Conservation (phyloP, 2,329 filamentous ascomycete genomes). For the Ascosphaera pollenicola region DNA sequence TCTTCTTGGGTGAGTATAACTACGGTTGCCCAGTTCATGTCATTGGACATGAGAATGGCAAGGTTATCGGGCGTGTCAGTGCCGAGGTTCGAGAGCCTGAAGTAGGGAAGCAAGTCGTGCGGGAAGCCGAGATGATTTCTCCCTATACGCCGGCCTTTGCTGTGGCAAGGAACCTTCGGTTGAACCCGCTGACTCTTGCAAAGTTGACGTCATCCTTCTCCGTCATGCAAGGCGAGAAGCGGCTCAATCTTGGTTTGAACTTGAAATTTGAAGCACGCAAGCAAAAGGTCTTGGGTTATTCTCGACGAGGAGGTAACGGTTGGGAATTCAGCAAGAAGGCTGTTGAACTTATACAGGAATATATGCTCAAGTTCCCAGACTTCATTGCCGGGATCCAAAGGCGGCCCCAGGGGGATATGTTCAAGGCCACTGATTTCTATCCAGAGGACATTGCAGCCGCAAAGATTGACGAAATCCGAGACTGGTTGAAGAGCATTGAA, state of each 20-base stretch:
- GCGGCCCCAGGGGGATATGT: constrained; percentile 69
- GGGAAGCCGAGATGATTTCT: constrained; percentile 43
- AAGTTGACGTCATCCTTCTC: constrained; percentile 93
- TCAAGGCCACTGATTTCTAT: constrained; percentile 72
- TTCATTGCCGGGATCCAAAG: constrained; percentile 77
- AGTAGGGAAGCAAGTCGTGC: constrained; percentile 56
- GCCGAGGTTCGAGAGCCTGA: constrained; percentile 54
- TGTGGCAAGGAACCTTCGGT: constrained; percentile 59
- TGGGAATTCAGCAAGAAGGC: constrained; percentile 93
- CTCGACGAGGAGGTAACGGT: constrained; percentile 60
- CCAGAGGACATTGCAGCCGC: constrained; percentile 45
- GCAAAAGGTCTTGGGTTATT: constrained; percentile 88
- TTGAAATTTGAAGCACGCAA: constrained; percentile 94
- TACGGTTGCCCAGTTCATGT: constrained; percentile 84
- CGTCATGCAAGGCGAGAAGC: constrained; percentile 58
- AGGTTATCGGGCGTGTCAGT: constrained; percentile 59
- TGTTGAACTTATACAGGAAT: constrained; percentile 57
- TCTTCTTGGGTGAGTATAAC: constrained; percentile 84
- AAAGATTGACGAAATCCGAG: constrained; percentile 80
- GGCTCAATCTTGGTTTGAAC: constrained; percentile 81
- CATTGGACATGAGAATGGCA: constrained; percentile 47
- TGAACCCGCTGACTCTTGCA: constrained; percentile 74
- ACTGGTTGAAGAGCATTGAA: constrained; percentile 81
- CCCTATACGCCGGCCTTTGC: constrained; percentile 71
- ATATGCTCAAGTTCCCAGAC: constrained; percentile 86